phyloP scores from a whole-genome alignment of 257 asterid species.

The Solanum virginianum region DNA sequence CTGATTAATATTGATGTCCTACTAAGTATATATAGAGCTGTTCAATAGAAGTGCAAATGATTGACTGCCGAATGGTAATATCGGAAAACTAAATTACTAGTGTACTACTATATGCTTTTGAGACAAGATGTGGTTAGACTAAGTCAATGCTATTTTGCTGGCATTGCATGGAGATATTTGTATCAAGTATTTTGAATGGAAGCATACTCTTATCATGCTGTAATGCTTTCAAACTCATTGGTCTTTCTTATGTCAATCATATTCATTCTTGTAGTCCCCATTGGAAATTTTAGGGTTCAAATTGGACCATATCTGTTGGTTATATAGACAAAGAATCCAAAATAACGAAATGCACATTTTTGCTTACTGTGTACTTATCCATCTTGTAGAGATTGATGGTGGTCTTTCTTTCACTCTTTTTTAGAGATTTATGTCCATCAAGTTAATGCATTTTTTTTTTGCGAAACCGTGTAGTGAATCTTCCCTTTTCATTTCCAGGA shows the following conservation, averaged over 20 bases:
- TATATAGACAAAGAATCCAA: not conserved
- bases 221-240: not conserved
- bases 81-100: not conserved
- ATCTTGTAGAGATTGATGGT: not conserved
- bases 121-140: not conserved
- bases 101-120: not conserved
- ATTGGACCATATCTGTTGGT: not conserved
- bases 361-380: not conserved
- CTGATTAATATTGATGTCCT: not conserved
- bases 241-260: not conserved
- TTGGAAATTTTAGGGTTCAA: not conserved
- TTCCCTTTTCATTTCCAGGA: slow-evolving; percentile 31
- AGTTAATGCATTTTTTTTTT: not conserved
- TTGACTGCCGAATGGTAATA: not conserved
- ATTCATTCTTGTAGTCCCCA: not conserved
- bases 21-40: not conserved
- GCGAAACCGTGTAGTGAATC: not conserved
- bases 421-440: not conserved
- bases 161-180: not conserved
- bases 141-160: not conserved
- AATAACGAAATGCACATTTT: not conserved
- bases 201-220: not conserved
- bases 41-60: not conserved
- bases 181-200: not conserved
- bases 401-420: not conserved